Base-by-base conservation (phyloP, 257 asterid genomes). In the Knoxia roxburghii region DNA sequence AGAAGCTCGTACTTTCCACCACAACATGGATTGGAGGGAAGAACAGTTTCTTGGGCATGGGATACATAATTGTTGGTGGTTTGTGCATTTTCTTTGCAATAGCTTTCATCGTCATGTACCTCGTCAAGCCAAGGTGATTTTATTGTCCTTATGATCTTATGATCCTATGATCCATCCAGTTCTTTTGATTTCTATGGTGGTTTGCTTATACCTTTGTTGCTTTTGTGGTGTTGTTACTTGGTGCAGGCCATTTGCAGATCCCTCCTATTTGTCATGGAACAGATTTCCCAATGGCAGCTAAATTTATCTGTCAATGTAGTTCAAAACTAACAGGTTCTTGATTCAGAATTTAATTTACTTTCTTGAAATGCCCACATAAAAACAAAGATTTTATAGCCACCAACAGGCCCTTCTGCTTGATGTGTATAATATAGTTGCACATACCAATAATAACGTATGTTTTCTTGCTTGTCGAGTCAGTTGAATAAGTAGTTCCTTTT, bases 21-120 rank as follows among this genome's bases (percentile, higher is more conserved):
- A 79, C 95, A n/a, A 76, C 93, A 6, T 92, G 98, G 98, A 85
- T 92, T 24, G 98, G 98, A 11, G 98, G 98, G 50, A 89, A 83
- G 79, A 92, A 92, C 27, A 86, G 80, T 56, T 87, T 89, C 59
- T 76, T 92, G 0, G 98, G 98, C 26, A 69, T 71, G 59, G 90
- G 81, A 61, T 92, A 86, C 62, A 49, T 92, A 67, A 65, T 77
- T 0, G 87, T 92, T 41, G 98, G 98, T 61, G 87, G 85, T 58
- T 65, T 86, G 70, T 84, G 96, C 88, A 71, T 92, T 43, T 51
- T 77, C 29, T 72, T 86, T 51, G 93, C 85, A 30, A 59, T 82
- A n/a, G 68, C 63, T 73, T 92, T 89, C 87, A 68, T 80, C 37
- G 65, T 87, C 24, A 77, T 85, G 66, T 92, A 89, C 69, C 73